Conservation (phyloP, 177 flowering plant genomes). For the Vitis hybrid region DNA sequence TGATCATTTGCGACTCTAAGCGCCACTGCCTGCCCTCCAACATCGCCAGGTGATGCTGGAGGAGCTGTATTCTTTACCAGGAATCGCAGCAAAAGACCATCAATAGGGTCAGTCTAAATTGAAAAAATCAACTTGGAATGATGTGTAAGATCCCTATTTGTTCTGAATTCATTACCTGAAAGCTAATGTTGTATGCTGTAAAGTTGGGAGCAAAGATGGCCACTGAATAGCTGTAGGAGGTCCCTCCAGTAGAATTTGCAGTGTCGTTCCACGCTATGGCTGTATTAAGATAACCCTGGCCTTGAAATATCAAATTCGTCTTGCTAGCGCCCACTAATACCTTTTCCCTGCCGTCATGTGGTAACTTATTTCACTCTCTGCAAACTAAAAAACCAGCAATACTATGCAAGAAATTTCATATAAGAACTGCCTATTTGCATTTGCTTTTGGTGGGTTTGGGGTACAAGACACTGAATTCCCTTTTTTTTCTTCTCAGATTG, state of each 20-base stretch:
- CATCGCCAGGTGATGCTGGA: conserved; percentile 54
- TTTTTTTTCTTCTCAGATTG: too few relatives aligned
- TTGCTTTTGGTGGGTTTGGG: too few relatives aligned
- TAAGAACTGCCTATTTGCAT: too few relatives aligned
- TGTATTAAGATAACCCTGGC: conserved; percentile 63
- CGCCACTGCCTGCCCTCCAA: conserved; percentile 81
- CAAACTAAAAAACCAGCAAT: too few relatives aligned
- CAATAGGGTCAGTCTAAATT: background rate
- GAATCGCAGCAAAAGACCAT: background rate
- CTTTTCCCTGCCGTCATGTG: conserved; percentile 64
- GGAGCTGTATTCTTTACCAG: conserved; percentile 73
- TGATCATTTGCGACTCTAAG: conserved; percentile 64
- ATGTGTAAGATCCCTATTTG: background rate
- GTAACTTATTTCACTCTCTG: background rate
- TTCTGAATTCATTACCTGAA: conserved; percentile 48
- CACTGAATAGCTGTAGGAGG: conserved; percentile 54
- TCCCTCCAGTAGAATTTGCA: conserved; percentile 81
- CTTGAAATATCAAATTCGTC: conserved; percentile 68
- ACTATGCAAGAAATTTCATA: too few relatives aligned
- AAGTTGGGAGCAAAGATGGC: conserved; percentile 62
- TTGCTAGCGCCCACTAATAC: conserved; percentile 56
- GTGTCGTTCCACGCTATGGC: conserved; percentile 80
- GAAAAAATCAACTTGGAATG: background rate
- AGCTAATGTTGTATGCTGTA: conserved; percentile 74
- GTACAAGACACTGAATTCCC: too few relatives aligned